Percentiles rank a stretch among this genome's conserved stretches.
These are phyloP conservation scores for Lanmaoa pseudosensibilis DNA, from an alignment of 768 basidiomycete species.

Conservation along the genomic window DNA sequence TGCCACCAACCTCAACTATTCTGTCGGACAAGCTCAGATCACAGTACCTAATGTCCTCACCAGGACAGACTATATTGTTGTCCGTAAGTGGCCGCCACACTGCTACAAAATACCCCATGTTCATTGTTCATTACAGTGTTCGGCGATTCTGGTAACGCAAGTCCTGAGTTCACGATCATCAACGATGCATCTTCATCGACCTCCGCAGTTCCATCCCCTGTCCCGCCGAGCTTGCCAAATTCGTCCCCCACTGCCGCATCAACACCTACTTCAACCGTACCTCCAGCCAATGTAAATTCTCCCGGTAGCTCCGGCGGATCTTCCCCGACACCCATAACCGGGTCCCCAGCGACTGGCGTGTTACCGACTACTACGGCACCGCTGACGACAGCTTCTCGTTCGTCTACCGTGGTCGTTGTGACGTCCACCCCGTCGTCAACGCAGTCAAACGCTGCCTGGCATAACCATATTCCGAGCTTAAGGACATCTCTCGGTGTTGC, in stretches of 20 bases:
- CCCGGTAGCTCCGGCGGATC: neutral
- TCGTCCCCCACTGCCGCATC: neutral
- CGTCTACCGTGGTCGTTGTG: constrained; percentile 7
- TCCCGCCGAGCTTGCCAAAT: constrained; percentile 1
- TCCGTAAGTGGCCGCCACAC: constrained; percentile 29
- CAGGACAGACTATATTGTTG: constrained; percentile 36
- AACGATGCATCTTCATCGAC: constrained; percentile 55
- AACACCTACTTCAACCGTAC: neutral
- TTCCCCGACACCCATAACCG: neutral
- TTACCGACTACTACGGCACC: constrained; percentile 3
- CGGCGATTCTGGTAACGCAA: constrained; percentile 43
- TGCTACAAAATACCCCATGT: neutral
- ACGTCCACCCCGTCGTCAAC: constrained; percentile 11
- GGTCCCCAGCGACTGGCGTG: neutral
- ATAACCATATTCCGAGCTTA: constrained; percentile 17
- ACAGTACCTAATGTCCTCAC: constrained; percentile 37
- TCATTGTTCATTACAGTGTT: constrained; percentile 29
- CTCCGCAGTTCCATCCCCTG: constrained; percentile 8
- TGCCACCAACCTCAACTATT: constrained; percentile 34
- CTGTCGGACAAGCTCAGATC: constrained; percentile 33
- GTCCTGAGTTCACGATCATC: constrained; percentile 42
- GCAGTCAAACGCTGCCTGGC: constrained; percentile 27
- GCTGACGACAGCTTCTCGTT: neutral
- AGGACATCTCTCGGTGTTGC: constrained; percentile 16
- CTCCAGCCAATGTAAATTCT: neutral